Evolutionary conservation across 129 eudicot species (phyloP).

Genomic region (Pittosporum tobira): DNA sequence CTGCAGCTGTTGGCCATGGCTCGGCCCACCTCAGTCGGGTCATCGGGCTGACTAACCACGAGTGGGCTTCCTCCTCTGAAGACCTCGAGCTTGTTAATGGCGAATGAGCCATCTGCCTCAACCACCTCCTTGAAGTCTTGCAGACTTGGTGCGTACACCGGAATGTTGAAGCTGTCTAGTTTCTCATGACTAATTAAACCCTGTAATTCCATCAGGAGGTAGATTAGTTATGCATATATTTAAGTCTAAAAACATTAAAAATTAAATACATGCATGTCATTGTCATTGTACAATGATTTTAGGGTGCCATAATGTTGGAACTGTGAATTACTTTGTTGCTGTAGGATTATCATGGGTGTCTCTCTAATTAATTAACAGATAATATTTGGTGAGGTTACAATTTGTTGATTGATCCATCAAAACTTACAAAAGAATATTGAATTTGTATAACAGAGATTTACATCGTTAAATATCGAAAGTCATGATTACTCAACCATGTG

Average conservation of each 20-base stretch:
- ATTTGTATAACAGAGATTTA: no score
- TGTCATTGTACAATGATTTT: not conserved
- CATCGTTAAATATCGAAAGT: no score
- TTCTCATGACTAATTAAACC: slow-evolving; percentile 64
- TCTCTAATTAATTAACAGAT: no score
- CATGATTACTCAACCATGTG: no score
- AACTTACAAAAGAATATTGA: no score
- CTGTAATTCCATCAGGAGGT: no score
- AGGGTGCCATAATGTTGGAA: not conserved
- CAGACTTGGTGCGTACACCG: slow-evolving; percentile 80
- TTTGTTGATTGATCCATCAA: no score
- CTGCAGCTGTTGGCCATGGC: slow-evolving; percentile 81
- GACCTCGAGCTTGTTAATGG: slow-evolving; percentile 52
- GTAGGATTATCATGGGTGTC: no score
- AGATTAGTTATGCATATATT: no score
- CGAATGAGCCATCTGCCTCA: slow-evolving; percentile 68
- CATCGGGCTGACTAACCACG: slow-evolving; percentile 64
- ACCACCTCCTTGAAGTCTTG: slow-evolving; percentile 86
- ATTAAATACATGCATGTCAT: not conserved
- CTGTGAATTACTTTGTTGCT: no score
- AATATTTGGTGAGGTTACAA: no score
- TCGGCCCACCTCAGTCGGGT: slow-evolving; percentile 62
- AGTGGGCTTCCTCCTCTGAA: slow-evolving; percentile 94
- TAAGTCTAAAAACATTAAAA: no score
- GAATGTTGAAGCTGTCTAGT: slow-evolving; percentile 83